A percentile compares a stretch with the other conserved stretches of the same genome.
These are phyloP conservation scores for Cenchrus americanus DNA, from an alignment of 176 grass and related monocot genomes.

Conservation along the genomic window DNA sequence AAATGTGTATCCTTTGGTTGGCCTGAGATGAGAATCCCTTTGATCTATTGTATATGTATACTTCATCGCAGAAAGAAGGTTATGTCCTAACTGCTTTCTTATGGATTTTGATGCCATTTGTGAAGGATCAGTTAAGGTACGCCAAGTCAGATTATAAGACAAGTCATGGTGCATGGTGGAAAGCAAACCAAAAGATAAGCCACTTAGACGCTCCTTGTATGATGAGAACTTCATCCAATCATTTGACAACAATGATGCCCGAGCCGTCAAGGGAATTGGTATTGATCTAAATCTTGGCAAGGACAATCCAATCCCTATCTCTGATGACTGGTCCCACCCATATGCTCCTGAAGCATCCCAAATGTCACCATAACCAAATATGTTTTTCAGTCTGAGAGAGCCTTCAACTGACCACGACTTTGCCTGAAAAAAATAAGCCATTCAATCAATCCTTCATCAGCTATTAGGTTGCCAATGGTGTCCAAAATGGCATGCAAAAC, in stretches of 20 bases:
- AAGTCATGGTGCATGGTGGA: conserved; percentile 68
- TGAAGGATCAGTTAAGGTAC: conserved; percentile 64
- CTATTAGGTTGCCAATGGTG: conserved; percentile 24
- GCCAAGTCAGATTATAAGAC: conserved; percentile 71
- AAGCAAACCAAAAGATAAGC: conserved; percentile 68
- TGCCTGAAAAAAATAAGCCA: conserved; percentile 45
- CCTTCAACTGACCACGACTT: conserved; percentile 62
- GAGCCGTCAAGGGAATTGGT: conserved; percentile 55
- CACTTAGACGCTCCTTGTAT: conserved; percentile 67
- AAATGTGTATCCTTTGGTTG: conserved; percentile 79
- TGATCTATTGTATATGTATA: conserved; percentile 75
- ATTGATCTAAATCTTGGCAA: conserved; percentile 69
- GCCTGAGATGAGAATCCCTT: conserved; percentile 73
- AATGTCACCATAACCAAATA: conserved; percentile 76
- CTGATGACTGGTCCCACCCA: conserved; percentile 59
- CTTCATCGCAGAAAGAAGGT: conserved; percentile 71
- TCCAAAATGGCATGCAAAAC: background rate
- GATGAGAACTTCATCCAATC: conserved; percentile 76
- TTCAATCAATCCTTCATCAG: conserved; percentile 18
- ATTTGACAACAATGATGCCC: conserved; percentile 55
- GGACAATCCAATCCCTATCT: conserved; percentile 53
- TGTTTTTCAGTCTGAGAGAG: conserved; percentile 64
- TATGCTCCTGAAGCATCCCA: conserved; percentile 74
- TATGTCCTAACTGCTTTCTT: conserved; percentile 70
- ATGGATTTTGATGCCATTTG: conserved; percentile 63